Evolutionary conservation across 106 monocot genomes (phyloP).

Genomic region (Xerophyta viscosa): DNA sequence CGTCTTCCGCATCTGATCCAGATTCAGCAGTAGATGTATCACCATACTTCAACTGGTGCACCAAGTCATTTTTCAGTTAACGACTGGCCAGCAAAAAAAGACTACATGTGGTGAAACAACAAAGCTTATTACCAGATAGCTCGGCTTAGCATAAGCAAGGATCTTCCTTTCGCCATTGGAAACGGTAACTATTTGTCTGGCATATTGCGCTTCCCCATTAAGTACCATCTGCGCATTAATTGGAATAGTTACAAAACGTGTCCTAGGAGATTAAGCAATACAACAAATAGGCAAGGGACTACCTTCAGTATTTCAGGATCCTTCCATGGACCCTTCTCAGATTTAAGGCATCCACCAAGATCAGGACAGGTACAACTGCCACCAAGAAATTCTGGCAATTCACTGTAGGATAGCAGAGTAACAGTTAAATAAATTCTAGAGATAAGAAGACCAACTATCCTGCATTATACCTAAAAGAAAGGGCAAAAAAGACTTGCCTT

Average conservation of each 20-base stretch:
- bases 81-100: background rate
- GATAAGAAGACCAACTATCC: too few relatives aligned
- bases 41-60: constrained; percentile 32
- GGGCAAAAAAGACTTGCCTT: constrained; percentile 19
- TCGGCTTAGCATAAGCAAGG: constrained; percentile 56
- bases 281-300: background rate
- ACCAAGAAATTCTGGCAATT: constrained; percentile 73
- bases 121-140: constrained; percentile 17
- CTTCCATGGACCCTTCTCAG: constrained; percentile 39
- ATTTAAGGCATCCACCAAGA: constrained; percentile 40
- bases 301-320: constrained; percentile 29
- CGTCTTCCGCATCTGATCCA: constrained; percentile 50
- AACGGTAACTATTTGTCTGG: constrained; percentile 50
- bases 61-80: background rate
- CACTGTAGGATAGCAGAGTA: too few relatives aligned
- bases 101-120: background rate
- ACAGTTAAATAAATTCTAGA: background rate
- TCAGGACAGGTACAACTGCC: constrained; percentile 37
- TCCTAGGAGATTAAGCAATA: background rate
- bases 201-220: constrained; percentile 48
- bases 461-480: too few relatives aligned
- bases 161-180: constrained; percentile 48
- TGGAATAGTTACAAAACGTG: background rate
- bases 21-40: constrained; percentile 36
- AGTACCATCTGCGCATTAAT: constrained; percentile 35